Percentiles rank a stretch among this genome's conserved stretches.
Conservation (phyloP, 768 basidiomycete species). For the Gelatoporia subvermispora region DNA sequence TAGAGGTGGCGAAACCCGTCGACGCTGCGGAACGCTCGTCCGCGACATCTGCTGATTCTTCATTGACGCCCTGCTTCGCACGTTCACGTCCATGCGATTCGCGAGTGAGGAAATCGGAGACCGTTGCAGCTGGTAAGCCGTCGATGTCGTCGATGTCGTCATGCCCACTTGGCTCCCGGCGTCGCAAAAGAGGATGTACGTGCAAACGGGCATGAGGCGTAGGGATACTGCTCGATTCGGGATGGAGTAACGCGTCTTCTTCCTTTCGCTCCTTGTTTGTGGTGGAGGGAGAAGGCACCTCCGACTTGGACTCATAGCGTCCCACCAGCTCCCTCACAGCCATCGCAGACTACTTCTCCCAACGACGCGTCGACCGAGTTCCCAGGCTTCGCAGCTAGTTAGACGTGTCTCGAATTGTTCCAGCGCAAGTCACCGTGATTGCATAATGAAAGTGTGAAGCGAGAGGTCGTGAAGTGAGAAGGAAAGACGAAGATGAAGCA, state of each 20-base stretch:
- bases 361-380: no score
- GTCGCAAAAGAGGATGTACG: constrained; percentile 18
- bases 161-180: constrained; percentile 11
- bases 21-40: constrained; percentile 4
- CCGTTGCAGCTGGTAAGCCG: constrained; percentile 8
- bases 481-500: neutral
- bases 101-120: neutral
- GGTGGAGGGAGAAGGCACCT: neutral
- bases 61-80: neutral
- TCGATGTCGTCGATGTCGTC: constrained; percentile 13
- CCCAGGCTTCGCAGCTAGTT: no score
- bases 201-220: constrained; percentile 5
- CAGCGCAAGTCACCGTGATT: neutral
- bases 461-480: neutral
- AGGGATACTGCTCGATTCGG: no score
- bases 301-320: neutral
- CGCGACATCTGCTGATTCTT: constrained; percentile 12
- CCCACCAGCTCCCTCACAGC: neutral
- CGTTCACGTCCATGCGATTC: neutral
- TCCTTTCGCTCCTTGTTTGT: no score
- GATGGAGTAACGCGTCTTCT: no score
- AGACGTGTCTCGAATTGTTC: no score
- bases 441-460: no score
- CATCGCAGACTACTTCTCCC: neutral
- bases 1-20: neutral